These are phyloP conservation scores for Globisporangium paddicum DNA, from an alignment of 352 stramenopile genomes.

Conservation along the genomic window DNA sequence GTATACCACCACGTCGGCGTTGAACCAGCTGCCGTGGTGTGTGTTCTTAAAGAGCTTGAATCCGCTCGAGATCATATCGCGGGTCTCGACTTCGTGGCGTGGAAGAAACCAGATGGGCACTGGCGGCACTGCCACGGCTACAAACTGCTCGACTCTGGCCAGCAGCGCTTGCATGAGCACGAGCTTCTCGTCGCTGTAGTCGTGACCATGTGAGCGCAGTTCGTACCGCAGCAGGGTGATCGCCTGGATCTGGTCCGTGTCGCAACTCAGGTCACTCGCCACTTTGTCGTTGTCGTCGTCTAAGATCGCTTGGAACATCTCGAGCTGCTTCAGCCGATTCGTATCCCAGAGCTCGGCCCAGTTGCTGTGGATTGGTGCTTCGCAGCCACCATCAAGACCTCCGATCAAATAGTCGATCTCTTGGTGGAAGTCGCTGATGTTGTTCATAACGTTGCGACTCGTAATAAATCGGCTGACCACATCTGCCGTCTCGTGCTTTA, in stretches of 20 bases:
- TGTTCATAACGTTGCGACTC: slow-evolving; percentile 5
- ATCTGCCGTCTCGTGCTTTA: neutral
- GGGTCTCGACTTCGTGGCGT: slow-evolving; percentile 11
- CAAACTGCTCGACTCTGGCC: neutral
- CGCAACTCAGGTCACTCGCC: neutral
- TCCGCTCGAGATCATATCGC: neutral
- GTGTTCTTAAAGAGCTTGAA: neutral
- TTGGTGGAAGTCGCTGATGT: slow-evolving; percentile 7
- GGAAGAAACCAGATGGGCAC: slow-evolving; percentile 9
- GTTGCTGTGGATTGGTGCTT: neutral
- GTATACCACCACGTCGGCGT: slow-evolving; percentile 4
- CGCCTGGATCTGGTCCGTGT: slow-evolving; percentile 1
- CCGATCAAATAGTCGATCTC: slow-evolving; percentile 8
- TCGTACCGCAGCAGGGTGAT: slow-evolving; percentile 8
- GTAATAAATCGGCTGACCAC: slow-evolving; percentile 1
- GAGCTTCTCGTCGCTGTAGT: slow-evolving; percentile 10
- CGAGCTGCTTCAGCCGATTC: neutral
- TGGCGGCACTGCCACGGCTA: neutral
- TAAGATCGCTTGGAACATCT: neutral
- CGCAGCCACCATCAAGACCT: neutral
- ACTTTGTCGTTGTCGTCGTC: neutral
- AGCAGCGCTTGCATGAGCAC: slow-evolving; percentile 4
- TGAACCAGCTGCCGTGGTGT: slow-evolving; percentile 3
- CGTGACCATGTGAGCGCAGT: slow-evolving; percentile 1
- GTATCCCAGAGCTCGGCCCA: slow-evolving; percentile 1